phyloP scores from a whole-genome alignment of 31 red algal species.

The Odonthalia washingtoniensis region DNA sequence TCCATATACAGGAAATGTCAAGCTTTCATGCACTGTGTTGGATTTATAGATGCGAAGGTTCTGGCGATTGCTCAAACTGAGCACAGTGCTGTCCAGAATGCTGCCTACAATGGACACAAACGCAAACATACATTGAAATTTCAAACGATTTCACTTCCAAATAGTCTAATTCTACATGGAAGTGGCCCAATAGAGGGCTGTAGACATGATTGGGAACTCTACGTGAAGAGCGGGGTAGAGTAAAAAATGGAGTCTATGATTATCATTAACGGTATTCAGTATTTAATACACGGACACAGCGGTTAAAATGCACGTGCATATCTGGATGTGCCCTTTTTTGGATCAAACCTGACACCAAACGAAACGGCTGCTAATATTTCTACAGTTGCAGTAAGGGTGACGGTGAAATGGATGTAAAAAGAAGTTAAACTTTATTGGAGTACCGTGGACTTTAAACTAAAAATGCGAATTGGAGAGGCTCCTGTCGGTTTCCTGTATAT shows the following conservation, averaged over 20 bases:
- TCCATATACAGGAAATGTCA: conserved; percentile 5
- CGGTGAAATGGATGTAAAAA: conserved; percentile 10
- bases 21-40: not conserved
- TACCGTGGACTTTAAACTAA: not conserved
- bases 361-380: not conserved
- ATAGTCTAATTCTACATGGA: no score
- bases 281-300: not conserved
- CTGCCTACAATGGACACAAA: not conserved
- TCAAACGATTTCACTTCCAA: no score
- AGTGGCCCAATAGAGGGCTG: no score
- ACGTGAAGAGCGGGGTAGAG: not conserved
- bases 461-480: not conserved
- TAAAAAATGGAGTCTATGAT: not conserved
- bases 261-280: not conserved
- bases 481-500: not conserved
- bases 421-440: conserved; percentile 4
- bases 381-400: not conserved
- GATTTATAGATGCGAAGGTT: not conserved
- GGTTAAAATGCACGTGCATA: not conserved
- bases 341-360: not conserved
- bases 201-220: no score
- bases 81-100: not conserved
- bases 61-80: not conserved
- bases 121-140: no score
- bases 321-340: not conserved